A percentile compares a stretch with the other conserved stretches of the same genome.
phyloP scores from a whole-genome alignment of 441 rosid species.

The Viola pubescens region DNA sequence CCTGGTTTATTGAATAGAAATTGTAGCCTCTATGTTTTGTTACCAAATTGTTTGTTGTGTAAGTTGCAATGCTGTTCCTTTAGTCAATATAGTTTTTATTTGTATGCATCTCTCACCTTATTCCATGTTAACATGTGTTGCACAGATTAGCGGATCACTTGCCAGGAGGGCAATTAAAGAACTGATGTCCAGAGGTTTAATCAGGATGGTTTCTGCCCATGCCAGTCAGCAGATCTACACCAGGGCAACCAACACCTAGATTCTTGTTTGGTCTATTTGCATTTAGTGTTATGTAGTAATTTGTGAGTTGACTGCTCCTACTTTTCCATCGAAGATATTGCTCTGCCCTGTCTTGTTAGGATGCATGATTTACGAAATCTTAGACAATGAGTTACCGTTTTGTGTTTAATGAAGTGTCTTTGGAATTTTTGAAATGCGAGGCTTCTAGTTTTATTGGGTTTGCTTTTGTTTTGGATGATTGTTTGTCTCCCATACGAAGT shows the following conservation, averaged over 20 bases:
- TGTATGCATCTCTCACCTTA: no score
- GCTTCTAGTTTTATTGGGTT: no score
- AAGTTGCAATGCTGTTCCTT: no score
- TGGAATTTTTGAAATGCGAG: neutral
- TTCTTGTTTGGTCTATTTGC: neutral
- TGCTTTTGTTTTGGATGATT: neutral
- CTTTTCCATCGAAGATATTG: neutral
- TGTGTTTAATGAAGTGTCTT: slow-evolving; percentile 6
- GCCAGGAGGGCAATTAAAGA: slow-evolving; percentile 71
- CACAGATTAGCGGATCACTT: slow-evolving; percentile 56
- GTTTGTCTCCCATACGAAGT: no score
- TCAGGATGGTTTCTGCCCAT: slow-evolving; percentile 66
- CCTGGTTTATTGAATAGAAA: no score
- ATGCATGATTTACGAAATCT: slow-evolving; percentile 2
- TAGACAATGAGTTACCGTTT: slow-evolving; percentile 5
- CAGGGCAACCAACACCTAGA: slow-evolving; percentile 58
- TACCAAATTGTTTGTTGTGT: no score
- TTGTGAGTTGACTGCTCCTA: neutral
- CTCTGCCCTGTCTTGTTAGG: neutral
- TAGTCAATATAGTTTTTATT: no score
- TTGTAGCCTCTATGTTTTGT: no score
- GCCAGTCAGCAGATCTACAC: slow-evolving; percentile 76
- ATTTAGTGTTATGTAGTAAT: slow-evolving; percentile 6
- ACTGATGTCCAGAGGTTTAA: slow-evolving; percentile 58
- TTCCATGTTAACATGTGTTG: neutral